phyloP scores from a whole-genome alignment of 1,284 basidiomycete species.

The Irpex lacteus region DNA sequence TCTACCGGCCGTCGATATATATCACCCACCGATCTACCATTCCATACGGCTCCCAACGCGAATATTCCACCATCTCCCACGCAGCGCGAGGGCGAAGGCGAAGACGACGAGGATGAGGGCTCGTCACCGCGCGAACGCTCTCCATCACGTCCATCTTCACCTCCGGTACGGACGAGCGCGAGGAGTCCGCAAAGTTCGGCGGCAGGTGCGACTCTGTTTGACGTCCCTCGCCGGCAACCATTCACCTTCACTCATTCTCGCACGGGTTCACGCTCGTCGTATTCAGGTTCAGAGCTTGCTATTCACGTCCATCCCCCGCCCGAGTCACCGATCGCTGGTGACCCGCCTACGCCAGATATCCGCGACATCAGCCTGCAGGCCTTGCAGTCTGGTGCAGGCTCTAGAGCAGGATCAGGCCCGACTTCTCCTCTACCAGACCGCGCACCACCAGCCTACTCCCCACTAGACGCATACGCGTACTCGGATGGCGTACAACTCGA shows the following conservation, averaged over 20 bases:
- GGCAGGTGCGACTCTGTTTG: constrained; percentile 80
- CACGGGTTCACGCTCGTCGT: constrained; percentile 31
- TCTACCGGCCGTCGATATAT: constrained; percentile 54
- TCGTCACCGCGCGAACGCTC: constrained; percentile 7
- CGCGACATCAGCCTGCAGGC: constrained; percentile 78
- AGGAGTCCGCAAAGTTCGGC: constrained; percentile 11
- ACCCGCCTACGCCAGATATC: constrained; percentile 75
- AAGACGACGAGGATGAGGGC: constrained; percentile 20
- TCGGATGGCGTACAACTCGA: constrained; percentile 81
- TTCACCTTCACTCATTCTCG: constrained; percentile 32
- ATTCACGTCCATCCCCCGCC: constrained; percentile 72
- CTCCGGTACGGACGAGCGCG: constrained; percentile 17
- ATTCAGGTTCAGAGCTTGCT: constrained; percentile 57
- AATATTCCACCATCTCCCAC: constrained; percentile 48
- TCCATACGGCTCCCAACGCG: constrained; percentile 51
- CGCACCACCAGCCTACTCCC: constrained; percentile 80
- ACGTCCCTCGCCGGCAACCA: constrained; percentile 55
- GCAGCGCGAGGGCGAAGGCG: constrained; percentile 10
- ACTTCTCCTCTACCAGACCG: constrained; percentile 20
- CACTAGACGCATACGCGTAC: constrained; percentile 75
- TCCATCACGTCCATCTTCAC: constrained; percentile 27
- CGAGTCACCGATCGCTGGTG: constrained; percentile 69
- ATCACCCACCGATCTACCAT: constrained; percentile 63
- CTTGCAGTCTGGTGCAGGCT: constrained; percentile 36
- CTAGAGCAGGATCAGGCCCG: constrained; percentile 23